Evolutionary conservation across 2,329 filamentous ascomycete genomes (phyloP).

Genomic region (Sporothrix phasma): DNA sequence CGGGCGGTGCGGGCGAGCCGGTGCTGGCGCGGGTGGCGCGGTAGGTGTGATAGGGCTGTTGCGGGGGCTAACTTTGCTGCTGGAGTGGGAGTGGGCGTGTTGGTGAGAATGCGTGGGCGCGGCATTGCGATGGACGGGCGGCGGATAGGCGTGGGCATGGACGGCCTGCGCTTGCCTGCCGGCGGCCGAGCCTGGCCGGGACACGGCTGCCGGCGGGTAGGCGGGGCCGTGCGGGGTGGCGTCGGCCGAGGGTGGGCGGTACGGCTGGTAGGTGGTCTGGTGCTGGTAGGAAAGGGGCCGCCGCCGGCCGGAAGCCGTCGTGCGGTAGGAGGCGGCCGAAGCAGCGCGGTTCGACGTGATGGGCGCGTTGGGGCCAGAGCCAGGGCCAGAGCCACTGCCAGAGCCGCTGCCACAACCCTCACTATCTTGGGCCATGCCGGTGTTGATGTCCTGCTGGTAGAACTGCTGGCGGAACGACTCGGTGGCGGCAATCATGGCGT

Average conservation of each 20-base stretch:
- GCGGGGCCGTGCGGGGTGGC: not conserved
- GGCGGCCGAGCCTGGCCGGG: not conserved
- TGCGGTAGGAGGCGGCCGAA: not conserved
- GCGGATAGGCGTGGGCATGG: not conserved
- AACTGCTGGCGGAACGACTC: constrained; percentile 24
- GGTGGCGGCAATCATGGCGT: constrained; percentile 25
- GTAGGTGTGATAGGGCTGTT: constrained; percentile 9
- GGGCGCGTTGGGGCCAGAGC: not conserved
- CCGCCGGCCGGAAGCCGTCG: not conserved
- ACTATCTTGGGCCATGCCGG: not conserved
- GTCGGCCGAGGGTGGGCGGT: constrained; percentile 9
- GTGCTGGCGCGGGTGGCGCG: constrained; percentile 1
- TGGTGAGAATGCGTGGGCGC: not conserved
- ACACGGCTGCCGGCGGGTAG: not conserved
- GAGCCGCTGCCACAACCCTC: not conserved
- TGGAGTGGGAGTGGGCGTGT: not conserved
- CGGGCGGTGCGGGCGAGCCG: constrained; percentile 12
- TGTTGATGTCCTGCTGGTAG: constrained; percentile 12
- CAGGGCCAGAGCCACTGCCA: not conserved
- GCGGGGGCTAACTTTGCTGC: not conserved
- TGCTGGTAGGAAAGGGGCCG: constrained; percentile 17
- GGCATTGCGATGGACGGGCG: not conserved
- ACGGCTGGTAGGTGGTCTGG: constrained; percentile 13
- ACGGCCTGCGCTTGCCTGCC: not conserved
- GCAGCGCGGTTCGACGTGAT: not conserved